A percentile compares a stretch with the other conserved stretches of the same genome.
These are phyloP conservation scores for Silene noctiflora DNA, from an alignment of 179 eudicot genomes.

Conservation along the genomic window DNA sequence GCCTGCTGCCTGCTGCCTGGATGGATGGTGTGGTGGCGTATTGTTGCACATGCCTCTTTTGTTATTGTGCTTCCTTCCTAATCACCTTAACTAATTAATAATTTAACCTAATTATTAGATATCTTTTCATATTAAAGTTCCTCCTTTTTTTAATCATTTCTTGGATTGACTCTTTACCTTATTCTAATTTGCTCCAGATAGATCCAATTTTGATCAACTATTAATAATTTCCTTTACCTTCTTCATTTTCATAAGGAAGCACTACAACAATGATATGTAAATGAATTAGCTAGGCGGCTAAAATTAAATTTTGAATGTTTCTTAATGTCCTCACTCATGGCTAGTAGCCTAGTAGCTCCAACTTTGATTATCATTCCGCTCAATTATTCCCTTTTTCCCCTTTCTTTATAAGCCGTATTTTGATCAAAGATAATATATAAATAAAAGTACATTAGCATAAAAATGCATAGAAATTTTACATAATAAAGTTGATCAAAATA, in stretches of 20 bases:
- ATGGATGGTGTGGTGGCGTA: not conserved
- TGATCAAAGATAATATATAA: no score
- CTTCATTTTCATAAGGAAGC: not conserved
- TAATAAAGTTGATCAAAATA: no score
- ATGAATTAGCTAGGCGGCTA: no score
- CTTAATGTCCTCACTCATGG: no score
- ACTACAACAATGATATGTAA: no score
- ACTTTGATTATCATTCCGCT: no score
- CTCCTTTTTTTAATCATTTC: slow-evolving; percentile 3
- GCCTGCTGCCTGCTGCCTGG: slow-evolving; percentile 1
- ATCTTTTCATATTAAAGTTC: not conserved
- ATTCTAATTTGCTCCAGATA: not conserved
- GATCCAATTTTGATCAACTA: not conserved
- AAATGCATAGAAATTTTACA: no score
- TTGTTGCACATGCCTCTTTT: slow-evolving; percentile 31
- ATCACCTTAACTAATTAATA: slow-evolving; percentile 24
- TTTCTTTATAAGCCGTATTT: no score
- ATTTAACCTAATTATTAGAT: slow-evolving; percentile 17
- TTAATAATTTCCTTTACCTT: not conserved
- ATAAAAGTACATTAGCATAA: no score
- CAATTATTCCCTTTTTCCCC: no score
- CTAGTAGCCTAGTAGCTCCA: no score
- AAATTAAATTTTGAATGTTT: no score
- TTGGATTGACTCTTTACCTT: slow-evolving; percentile 25
- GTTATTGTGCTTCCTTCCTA: slow-evolving; percentile 23